These are phyloP conservation scores for Intubia oerlemansii DNA, from an alignment of 2,329 filamentous ascomycete species.

Conservation along the genomic window DNA sequence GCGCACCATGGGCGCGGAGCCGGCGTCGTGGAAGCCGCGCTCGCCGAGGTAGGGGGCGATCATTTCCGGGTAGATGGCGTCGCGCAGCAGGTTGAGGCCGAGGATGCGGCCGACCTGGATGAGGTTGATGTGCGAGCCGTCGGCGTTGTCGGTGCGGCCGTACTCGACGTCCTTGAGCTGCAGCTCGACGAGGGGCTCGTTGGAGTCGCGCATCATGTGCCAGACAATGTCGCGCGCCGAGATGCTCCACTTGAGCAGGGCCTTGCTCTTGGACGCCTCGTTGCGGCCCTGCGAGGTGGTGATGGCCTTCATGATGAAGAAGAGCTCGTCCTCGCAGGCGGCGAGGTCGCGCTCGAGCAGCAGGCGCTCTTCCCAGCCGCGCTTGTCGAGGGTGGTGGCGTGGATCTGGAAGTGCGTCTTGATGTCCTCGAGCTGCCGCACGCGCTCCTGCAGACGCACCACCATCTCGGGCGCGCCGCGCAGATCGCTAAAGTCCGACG, in stretches of 20 bases:
- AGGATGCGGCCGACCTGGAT: conserved; percentile 75
- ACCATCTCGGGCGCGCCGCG: conserved; percentile 88
- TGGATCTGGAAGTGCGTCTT: conserved; percentile 92
- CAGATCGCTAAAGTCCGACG: conserved; percentile 94
- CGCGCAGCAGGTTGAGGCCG: conserved; percentile 71
- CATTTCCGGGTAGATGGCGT: conserved; percentile 91
- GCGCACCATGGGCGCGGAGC: conserved; percentile 61
- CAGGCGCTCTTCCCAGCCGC: conserved; percentile 80
- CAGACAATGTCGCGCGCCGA: conserved; percentile 91
- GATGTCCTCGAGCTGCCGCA: conserved; percentile 86
- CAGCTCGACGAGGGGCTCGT: conserved; percentile 77
- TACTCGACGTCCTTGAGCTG: conserved; percentile 83
- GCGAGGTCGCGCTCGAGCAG: conserved; percentile 77
- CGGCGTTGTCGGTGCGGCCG: conserved; percentile 87
- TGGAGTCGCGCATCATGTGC: conserved; percentile 77
- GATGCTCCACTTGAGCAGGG: conserved; percentile 77
- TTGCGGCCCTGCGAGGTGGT: conserved; percentile 83
- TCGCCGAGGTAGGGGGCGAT: conserved; percentile 52
- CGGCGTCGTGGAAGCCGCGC: conserved; percentile 10
- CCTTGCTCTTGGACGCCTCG: conserved; percentile 54
- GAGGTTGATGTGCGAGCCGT: conserved; percentile 87
- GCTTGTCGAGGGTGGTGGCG: conserved; percentile 63
- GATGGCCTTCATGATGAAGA: conserved; percentile 99
- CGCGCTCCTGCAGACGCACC: conserved; percentile 72
- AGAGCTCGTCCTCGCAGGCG: conserved; percentile 85